Evolutionary conservation across 345 rosid genomes (phyloP), one percentile per base, ranked within the genome.

Genomic region (Populus davidiana): DNA sequence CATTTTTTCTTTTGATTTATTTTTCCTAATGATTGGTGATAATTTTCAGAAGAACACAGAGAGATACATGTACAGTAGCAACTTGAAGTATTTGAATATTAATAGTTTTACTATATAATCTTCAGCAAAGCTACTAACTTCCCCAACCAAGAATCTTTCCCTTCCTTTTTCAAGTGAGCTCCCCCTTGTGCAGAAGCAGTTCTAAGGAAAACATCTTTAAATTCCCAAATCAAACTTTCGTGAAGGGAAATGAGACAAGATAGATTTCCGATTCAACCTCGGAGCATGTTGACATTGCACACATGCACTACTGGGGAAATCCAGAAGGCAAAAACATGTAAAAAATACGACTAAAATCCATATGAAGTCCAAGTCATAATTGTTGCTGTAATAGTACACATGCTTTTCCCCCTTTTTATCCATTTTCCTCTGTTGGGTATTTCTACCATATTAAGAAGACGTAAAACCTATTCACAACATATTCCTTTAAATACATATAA

Each of bases 51-150:
- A 35, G 10, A 66, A 36, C 56, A 11, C 3, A 29, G 38, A 35
- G 16, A 67, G n/a, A 23, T 17, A 56, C 63, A 67, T 69, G 74
- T 69, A 76, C 59, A 69, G 54, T 39, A 35, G 68, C 69, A 56
- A 67, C 50, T 11, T 44, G 50, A 44, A 44, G 11, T 44, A 44
- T 44, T 12, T 13, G 17, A 44, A 13, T 44, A 41, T 10, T 41
- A 41, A 44, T 13, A 44, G 50, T 13, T 44, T 13, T 44, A 44
- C 50, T 13, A 11, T 44, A 44, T 12, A 44, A 44, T 50, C 56
- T 6, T 50, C n/a, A 0, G 0, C 2, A 18, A 1, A 52, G 44
- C 12, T 2, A 9, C 44, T 1, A 41, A 41, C 44, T 49, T 13
- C 54, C 20, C 1, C 21, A 49, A 16, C 7, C 0, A 5, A 0